These are phyloP conservation scores for Microbotryum scabiosae DNA, from an alignment of 1,284 basidiomycete genomes.

Conservation along the genomic window DNA sequence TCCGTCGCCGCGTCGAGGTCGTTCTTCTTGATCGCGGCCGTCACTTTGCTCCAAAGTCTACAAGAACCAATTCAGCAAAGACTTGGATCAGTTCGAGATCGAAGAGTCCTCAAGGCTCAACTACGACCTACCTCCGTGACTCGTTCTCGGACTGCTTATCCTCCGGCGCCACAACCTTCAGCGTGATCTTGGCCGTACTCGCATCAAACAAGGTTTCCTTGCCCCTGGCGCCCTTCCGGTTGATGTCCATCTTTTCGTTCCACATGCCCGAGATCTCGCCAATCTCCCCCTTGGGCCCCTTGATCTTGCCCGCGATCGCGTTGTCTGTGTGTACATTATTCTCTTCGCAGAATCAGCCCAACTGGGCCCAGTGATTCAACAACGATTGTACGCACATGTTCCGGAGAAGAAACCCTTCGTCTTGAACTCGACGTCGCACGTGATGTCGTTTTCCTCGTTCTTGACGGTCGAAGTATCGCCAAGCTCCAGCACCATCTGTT, in stretches of 20 bases:
- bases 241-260: slow-evolving; percentile 85
- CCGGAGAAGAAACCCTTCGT: slow-evolving; percentile 98
- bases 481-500: slow-evolving; percentile 82
- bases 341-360: too few relatives aligned
- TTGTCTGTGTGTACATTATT: too few relatives aligned
- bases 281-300: slow-evolving; percentile 54
- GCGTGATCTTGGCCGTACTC: slow-evolving; percentile 58
- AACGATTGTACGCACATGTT: slow-evolving; percentile 43
- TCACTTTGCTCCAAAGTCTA: slow-evolving; percentile 78
- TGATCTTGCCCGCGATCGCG: slow-evolving; percentile 71
- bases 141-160: slow-evolving; percentile 84
- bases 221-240: slow-evolving; percentile 51
- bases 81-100: not conserved
- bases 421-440: slow-evolving; percentile 91
- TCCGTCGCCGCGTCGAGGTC: slow-evolving; percentile 92
- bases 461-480: slow-evolving; percentile 82
- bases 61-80: slow-evolving; percentile 5
- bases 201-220: slow-evolving; percentile 80
- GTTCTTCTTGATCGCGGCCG: slow-evolving; percentile 71
- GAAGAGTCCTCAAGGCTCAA: not conserved
- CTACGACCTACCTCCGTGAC: slow-evolving; percentile 57
- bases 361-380: too few relatives aligned
- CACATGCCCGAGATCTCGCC: slow-evolving; percentile 88
- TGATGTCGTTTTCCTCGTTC: slow-evolving; percentile 66
- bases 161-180: slow-evolving; percentile 76